These are phyloP conservation scores for Warburgia ugandensis DNA, from an alignment of 164 flowering plant genomes.

Conservation along the genomic window DNA sequence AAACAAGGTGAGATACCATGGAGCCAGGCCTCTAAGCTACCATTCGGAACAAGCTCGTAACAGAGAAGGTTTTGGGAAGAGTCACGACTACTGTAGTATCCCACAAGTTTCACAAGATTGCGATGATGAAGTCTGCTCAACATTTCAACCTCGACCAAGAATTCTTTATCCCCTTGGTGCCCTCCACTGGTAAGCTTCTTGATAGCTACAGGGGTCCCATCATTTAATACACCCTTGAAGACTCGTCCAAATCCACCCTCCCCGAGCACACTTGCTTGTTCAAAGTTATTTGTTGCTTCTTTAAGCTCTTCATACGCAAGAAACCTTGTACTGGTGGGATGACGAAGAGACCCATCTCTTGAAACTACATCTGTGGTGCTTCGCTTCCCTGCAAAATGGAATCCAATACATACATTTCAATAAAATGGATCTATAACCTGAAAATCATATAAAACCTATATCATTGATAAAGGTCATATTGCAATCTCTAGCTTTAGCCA, in stretches of 20 bases:
- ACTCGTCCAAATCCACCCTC: conserved; percentile 98
- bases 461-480: neutral
- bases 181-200: conserved; percentile 87
- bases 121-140: conserved; percentile 98
- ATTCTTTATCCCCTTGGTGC: conserved; percentile 92
- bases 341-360: conserved; percentile 63
- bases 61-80: conserved; percentile 85
- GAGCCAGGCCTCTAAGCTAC: conserved; percentile 95
- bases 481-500: too few relatives aligned
- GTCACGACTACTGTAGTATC: conserved; percentile 75
- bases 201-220: conserved; percentile 96
- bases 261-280: conserved; percentile 72
- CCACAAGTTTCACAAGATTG: conserved; percentile 95
- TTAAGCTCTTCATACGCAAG: conserved; percentile 86
- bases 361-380: conserved; percentile 39
- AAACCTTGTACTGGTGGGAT: conserved; percentile 80
- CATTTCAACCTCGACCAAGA: conserved; percentile 96
- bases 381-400: conserved; percentile 41
- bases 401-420: too few relatives aligned
- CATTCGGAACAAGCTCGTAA: conserved; percentile 94
- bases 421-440: neutral
- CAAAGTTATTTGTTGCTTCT: conserved; percentile 90
- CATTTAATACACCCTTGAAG: conserved; percentile 82
- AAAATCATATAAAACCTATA: neutral
- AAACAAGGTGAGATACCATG: conserved; percentile 56